Evolutionary conservation across 352 stramenopile species (phyloP).

Genomic region (Phytophthora syringae): DNA sequence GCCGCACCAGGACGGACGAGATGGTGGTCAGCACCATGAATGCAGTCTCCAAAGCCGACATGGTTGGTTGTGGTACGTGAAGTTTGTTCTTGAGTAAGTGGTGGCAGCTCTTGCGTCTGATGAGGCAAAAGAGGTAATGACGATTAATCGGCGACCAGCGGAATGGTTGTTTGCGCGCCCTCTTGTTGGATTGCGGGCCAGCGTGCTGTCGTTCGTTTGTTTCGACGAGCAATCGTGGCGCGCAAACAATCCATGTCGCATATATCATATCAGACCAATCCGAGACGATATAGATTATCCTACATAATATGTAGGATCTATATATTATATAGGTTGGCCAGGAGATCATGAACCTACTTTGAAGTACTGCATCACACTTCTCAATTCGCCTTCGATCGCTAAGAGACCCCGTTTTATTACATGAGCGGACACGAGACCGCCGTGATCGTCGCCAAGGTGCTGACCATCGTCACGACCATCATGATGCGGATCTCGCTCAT

Average conservation of each 20-base stretch:
- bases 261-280: not conserved
- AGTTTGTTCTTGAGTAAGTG: conserved; percentile 40
- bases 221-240: conserved; percentile 5
- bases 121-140: conserved; percentile 14
- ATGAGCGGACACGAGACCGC: too few species aligned
- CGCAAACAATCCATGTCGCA: conserved; percentile 5
- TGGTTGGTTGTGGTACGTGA: conserved; percentile 22
- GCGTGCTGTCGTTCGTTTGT: too few species aligned
- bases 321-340: too few species aligned
- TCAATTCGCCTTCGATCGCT: too few species aligned
- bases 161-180: too few species aligned
- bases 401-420: too few species aligned
- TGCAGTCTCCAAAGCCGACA: not conserved
- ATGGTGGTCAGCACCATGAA: not conserved
- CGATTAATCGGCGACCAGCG: not conserved
- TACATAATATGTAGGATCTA: too few species aligned
- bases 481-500: conserved; percentile 36
- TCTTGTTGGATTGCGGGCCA: too few species aligned
- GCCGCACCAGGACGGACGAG: not conserved
- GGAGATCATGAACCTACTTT: too few species aligned
- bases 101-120: conserved; percentile 11
- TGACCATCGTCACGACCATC: conserved; percentile 36
- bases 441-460: conserved; percentile 12
- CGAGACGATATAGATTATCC: too few species aligned
- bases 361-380: too few species aligned